Evolutionary conservation across 306 rosid genomes (phyloP).

Genomic region (Gastrolobium villosum): DNA sequence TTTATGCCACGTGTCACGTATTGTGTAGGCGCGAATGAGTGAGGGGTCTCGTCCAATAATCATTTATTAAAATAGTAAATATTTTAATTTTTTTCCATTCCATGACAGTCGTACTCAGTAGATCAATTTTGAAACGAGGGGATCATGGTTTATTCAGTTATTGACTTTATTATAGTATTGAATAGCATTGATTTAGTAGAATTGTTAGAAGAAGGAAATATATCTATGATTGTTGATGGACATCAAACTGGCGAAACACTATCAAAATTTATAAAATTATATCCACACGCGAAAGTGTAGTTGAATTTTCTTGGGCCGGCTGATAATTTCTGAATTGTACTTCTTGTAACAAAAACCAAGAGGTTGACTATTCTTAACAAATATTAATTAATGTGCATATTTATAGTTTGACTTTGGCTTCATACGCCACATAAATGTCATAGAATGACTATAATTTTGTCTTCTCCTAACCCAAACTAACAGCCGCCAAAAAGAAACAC

Average conservation of each 20-base stretch:
- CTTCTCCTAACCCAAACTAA: background rate
- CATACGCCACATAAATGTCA: background rate
- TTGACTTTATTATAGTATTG: conserved; percentile 5
- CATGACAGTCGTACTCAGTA: background rate
- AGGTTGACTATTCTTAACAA: background rate
- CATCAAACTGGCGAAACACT: no score
- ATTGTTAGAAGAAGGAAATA: background rate
- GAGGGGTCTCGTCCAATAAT: no score
- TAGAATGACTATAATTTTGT: background rate
- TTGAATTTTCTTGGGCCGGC: conserved; percentile 4
- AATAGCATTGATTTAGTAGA: background rate
- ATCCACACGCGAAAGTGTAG: background rate
- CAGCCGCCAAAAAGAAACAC: background rate
- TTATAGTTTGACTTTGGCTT: no score
- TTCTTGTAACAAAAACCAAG: background rate
- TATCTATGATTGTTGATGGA: no score
- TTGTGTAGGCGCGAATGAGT: no score
- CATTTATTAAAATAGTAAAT: no score
- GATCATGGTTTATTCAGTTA: background rate
- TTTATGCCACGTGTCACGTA: no score
- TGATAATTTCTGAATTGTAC: background rate
- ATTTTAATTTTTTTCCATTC: background rate
- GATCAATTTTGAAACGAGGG: background rate
- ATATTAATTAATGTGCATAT: background rate
- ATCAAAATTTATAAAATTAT: no score